Conservation (phyloP, 495 filamentous ascomycete species). For the Podospora didyma region DNA sequence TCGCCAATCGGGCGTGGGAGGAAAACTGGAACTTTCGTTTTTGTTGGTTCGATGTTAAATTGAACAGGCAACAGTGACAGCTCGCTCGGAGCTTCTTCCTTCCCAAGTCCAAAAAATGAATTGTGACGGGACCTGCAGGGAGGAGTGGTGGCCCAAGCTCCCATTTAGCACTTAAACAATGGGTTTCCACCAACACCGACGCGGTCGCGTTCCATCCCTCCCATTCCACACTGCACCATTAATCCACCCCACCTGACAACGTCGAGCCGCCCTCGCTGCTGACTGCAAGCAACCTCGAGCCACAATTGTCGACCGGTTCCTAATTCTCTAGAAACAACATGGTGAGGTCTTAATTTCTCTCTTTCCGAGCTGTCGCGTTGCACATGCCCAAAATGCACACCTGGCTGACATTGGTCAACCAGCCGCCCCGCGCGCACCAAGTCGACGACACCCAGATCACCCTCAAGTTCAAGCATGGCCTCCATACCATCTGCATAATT, state of each 20-base stretch:
- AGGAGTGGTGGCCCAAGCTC: conserved; percentile 21
- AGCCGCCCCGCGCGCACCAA: conserved; percentile 6
- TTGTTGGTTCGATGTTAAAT: no score
- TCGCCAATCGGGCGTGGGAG: no score
- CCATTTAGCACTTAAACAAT: neutral
- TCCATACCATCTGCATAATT: conserved; percentile 72
- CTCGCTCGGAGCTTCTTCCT: neutral
- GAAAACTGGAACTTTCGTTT: no score
- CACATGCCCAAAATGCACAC: neutral
- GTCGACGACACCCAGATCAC: conserved; percentile 50
- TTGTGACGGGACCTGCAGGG: neutral
- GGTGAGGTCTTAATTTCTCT: neutral
- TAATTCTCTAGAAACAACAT: neutral
- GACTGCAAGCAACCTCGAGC: no score
- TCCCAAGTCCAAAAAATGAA: neutral
- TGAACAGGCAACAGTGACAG: neutral
- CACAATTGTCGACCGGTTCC: neutral
- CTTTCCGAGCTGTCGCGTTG: neutral
- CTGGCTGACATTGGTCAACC: neutral
- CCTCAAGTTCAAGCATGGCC: conserved; percentile 74
- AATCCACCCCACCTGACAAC: no score
- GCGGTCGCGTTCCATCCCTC: neutral
- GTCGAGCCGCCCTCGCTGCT: no score
- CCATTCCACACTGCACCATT: neutral
- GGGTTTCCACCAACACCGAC: neutral